These are phyloP conservation scores for Leptodontidium sp. DNA, from an alignment of 2,329 filamentous ascomycete species.

Conservation along the genomic window DNA sequence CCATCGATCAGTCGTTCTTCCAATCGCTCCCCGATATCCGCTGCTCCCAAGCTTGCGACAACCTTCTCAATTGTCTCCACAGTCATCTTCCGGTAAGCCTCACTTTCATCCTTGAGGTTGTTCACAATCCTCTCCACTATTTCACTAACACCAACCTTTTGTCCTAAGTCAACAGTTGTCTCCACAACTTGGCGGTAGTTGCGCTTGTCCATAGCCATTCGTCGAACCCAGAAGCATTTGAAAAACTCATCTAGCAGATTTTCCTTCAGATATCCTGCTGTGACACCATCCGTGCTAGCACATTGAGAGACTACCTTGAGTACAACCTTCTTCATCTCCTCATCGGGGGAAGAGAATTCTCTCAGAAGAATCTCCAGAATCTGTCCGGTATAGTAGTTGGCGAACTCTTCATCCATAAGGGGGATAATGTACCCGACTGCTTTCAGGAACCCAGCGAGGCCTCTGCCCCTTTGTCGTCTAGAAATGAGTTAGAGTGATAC, in stretches of 20 bases:
- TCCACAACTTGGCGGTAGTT: constrained; percentile 99
- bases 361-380: constrained; percentile 98
- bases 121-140: constrained; percentile 92
- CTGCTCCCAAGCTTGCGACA: constrained; percentile 89
- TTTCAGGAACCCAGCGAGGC: constrained; percentile 93
- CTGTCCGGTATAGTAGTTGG: constrained; percentile 97
- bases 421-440: constrained; percentile 98
- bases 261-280: constrained; percentile 92
- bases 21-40: constrained; percentile 89
- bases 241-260: constrained; percentile 96
- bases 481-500: constrained; percentile 47
- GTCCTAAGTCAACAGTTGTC: constrained; percentile 94
- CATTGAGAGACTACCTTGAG: constrained; percentile 97
- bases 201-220: constrained; percentile 96
- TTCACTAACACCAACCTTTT: constrained; percentile 97
- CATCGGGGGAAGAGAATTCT: constrained; percentile 95
- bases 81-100: constrained; percentile 98
- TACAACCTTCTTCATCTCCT: constrained; percentile 99
- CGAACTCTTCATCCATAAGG: constrained; percentile 99
- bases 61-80: constrained; percentile 98
- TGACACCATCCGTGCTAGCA: constrained; percentile 92
- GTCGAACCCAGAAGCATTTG: constrained; percentile 97
- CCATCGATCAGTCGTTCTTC: constrained; percentile 96
- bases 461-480: constrained; percentile 95
- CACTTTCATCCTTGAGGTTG: constrained; percentile 97